A percentile compares a stretch with the other conserved stretches of the same genome.
phyloP scores from a whole-genome alignment of 2,329 filamentous ascomycete genomes.

The Mariannaea sp. region DNA sequence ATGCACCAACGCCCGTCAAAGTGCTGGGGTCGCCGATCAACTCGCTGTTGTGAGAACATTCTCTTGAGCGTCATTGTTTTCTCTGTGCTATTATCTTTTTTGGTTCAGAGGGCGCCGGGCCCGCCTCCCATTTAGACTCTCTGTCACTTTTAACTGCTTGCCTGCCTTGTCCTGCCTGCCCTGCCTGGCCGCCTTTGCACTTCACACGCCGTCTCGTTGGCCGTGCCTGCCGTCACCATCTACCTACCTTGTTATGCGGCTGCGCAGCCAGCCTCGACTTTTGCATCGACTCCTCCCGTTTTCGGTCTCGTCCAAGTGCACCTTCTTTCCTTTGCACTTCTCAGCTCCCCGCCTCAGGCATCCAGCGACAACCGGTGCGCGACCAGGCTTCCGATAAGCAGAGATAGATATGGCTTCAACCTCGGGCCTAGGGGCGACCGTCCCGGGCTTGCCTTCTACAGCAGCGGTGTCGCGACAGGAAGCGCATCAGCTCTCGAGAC shows the following conservation, averaged over 20 bases:
- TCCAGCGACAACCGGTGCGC: background rate
- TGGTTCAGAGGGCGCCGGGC: background rate
- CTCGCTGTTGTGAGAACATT: background rate
- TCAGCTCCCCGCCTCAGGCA: constrained; percentile 8
- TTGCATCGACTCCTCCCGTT: constrained; percentile 4
- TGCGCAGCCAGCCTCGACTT: constrained; percentile 31
- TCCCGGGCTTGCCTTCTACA: constrained; percentile 25
- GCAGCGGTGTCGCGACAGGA: constrained; percentile 47
- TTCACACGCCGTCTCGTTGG: constrained; percentile 1
- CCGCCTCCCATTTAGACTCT: background rate
- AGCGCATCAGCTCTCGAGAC: constrained; percentile 50
- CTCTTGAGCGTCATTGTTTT: background rate
- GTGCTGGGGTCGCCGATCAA: constrained; percentile 3
- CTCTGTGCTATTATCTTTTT: background rate
- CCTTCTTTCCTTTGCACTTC: background rate
- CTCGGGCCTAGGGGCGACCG: constrained; percentile 28
- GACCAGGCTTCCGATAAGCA: background rate
- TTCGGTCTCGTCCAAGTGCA: background rate
- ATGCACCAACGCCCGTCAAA: constrained; percentile 20
- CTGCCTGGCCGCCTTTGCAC: constrained; percentile 9
- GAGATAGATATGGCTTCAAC: constrained; percentile 32
- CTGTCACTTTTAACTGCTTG: background rate
- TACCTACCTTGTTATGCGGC: constrained; percentile 38
- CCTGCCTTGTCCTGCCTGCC: background rate
- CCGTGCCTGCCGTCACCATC: constrained; percentile 18